phyloP scores from a whole-genome alignment of 345 rosid species.

The Punica granatum region DNA sequence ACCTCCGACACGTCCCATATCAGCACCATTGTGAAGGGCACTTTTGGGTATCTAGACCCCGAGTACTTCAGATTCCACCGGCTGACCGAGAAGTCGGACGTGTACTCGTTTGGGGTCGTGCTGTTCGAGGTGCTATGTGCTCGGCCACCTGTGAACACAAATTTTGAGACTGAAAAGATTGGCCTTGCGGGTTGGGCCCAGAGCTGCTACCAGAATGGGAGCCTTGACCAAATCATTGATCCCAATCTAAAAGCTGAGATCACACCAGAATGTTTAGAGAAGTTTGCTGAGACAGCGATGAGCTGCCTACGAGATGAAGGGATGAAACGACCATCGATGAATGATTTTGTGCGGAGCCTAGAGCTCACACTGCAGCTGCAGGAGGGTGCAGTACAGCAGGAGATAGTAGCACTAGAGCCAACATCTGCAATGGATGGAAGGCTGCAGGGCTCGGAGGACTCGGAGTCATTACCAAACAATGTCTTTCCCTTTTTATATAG shows the following conservation, averaged over 20 bases:
- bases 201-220: constrained; percentile 17
- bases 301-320: constrained; percentile 31
- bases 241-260: constrained; percentile 22
- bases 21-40: constrained; percentile 33
- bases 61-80: constrained; percentile 45
- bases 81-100: constrained; percentile 60
- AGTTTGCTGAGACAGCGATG: constrained; percentile 30
- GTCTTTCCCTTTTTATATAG: not conserved
- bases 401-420: not conserved
- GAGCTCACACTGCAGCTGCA: constrained; percentile 28
- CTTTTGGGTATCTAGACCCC: constrained; percentile 20
- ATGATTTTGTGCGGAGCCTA: constrained; percentile 29
- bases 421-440: not conserved
- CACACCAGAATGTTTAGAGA: constrained; percentile 25
- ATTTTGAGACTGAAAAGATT: constrained; percentile 19
- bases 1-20: constrained; percentile 16
- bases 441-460: too few species aligned
- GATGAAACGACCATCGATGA: constrained; percentile 27
- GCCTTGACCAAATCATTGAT: constrained; percentile 34
- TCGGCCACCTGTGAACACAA: constrained; percentile 25
- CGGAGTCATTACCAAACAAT: too few species aligned
- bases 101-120: constrained; percentile 62
- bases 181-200: constrained; percentile 36
- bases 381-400: constrained; percentile 4
- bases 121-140: constrained; percentile 46